Evolutionary conservation across 2,329 filamentous ascomycete species (phyloP), one percentile per base, ranked within the genome.

Genomic region (Sclerotinia subarctica): DNA sequence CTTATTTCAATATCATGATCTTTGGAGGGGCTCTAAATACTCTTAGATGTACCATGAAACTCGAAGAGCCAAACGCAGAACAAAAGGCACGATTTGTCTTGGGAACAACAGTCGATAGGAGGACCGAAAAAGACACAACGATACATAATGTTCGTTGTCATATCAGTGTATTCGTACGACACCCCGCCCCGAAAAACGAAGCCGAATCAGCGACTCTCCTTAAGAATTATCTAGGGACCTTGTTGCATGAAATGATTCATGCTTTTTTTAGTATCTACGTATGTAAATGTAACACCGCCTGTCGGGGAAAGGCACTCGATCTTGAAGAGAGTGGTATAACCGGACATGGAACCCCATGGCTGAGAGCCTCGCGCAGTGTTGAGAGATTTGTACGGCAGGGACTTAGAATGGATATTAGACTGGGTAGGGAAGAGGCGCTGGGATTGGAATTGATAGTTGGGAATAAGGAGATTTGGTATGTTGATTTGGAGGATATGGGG

Each of bases 261-360:
- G 65, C 65, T 1, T 67, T 67, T 35, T 67, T 67, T n/a, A 63
- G 65, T 21, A 62, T 67, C n/a, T 67, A 67, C 46, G 65, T 67
- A 6, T 67, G 65, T 26, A 67, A 67, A 29, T 67, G 65, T n/a
- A 53, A 62, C 19, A 7, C 2, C 2, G 13, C 5, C 0, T 67
- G 65, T 47, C 10, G 35, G 15, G 24, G 17, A 15, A 42, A 54
- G 5, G 13, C 19, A 19, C 26, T 54, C 13, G 35, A 62, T 15
- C 63, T 62, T 15, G 57, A 67, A 11, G 13, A 67, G 11, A 63
- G 56, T 46, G 65, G 65, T 3, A 21, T 42, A 19, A 67, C 65
- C 10, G 65, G 65, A 2, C 65, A 67, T 46, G 56, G 65, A 21
- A 51, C 3, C 38, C 38, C 38, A 42, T 67, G 46, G 35, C 47